Evolutionary conservation across 371 early-diverging fungal species (phyloP).

Genomic region (Mortierella sp.): DNA sequence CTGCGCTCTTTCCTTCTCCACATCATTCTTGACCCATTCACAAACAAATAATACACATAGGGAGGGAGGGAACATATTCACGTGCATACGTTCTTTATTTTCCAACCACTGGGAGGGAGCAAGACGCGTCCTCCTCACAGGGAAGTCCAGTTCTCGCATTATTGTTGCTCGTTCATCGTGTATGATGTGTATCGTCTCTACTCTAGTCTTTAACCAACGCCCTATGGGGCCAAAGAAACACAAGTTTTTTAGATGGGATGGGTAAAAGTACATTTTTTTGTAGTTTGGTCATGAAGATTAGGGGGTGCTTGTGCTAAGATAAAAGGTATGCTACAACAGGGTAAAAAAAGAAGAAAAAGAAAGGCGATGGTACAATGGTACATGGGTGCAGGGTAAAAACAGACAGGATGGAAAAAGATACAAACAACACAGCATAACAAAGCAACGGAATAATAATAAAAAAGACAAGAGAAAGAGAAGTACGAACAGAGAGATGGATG

Average conservation of each 20-base stretch:
- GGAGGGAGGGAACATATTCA: not conserved
- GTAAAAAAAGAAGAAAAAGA: not conserved
- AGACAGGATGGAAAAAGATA: not conserved
- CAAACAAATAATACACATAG: not conserved
- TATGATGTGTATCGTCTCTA: not conserved
- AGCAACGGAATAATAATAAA: not conserved
- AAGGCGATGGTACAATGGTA: not conserved
- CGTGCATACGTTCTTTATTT: not conserved
- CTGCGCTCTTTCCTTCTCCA: constrained; percentile 6
- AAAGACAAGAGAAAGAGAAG: not conserved
- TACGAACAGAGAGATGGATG: not conserved
- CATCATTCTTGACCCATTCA: not conserved
- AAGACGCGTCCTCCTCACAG: not conserved
- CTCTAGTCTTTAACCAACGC: not conserved
- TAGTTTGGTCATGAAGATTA: not conserved
- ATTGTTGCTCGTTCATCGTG: not conserved
- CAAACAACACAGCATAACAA: constrained; percentile 13
- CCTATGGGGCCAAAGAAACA: not conserved
- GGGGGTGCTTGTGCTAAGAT: constrained; percentile 3
- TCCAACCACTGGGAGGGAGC: not conserved
- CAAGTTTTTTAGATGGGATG: not conserved
- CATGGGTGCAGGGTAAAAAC: not conserved
- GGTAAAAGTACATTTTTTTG: constrained; percentile 13
- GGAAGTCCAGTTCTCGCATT: not conserved
- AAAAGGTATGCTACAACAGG: constrained; percentile 12